Conservation (phyloP, 768 basidiomycete species). For the Mycena floridula region DNA sequence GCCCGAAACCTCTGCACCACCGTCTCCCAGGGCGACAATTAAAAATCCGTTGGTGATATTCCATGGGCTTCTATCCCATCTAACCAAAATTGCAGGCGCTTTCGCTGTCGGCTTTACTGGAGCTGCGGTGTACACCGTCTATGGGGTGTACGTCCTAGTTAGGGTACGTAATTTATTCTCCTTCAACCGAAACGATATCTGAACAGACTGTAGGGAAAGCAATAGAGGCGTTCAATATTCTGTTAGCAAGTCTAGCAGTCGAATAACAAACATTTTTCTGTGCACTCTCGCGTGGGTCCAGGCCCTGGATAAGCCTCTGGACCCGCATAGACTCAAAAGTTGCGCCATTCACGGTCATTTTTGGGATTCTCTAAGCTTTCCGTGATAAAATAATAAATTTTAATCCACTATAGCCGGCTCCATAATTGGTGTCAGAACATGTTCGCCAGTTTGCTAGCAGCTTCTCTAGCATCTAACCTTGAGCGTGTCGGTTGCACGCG, state of each 20-base stretch:
- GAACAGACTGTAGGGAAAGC: not conserved
- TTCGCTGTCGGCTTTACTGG: slow-evolving; percentile 49
- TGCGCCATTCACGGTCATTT: no score
- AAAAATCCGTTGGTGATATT: slow-evolving; percentile 43
- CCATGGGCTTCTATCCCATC: not conserved
- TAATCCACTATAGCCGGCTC: no score
- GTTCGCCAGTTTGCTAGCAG: slow-evolving; percentile 86
- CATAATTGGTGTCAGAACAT: no score
- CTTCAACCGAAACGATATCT: not conserved
- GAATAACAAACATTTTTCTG: no score
- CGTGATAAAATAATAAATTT: no score
- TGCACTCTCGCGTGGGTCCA: no score
- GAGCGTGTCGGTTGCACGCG: slow-evolving; percentile 66
- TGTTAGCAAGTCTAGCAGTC: no score
- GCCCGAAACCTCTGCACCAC: slow-evolving; percentile 49
- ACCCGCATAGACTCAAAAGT: no score
- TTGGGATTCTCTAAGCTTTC: no score
- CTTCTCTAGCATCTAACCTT: slow-evolving; percentile 77
- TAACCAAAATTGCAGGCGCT: slow-evolving; percentile 30
- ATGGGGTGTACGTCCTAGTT: slow-evolving; percentile 41
- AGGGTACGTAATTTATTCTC: slow-evolving; percentile 27
- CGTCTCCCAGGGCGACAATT: slow-evolving; percentile 60
- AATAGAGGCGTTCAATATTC: not conserved
- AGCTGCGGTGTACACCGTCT: slow-evolving; percentile 49
- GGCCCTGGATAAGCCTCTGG: no score